phyloP scores from a whole-genome alignment of 495 filamentous ascomycete species.

The Daldinia decipiens region DNA sequence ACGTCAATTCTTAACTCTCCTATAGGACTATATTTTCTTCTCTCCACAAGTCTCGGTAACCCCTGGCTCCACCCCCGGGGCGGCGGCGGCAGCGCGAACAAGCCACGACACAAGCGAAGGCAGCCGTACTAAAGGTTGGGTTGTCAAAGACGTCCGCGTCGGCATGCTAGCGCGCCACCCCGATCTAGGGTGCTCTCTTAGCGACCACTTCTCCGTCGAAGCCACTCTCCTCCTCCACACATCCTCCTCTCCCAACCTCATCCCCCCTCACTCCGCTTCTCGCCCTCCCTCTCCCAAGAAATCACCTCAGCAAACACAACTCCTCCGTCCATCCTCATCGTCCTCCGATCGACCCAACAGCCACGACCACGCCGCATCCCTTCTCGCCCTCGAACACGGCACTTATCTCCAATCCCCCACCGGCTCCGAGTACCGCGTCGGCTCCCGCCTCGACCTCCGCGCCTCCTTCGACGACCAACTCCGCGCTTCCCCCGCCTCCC shows the following conservation, averaged over 20 bases:
- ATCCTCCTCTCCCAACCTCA: constrained; percentile 12
- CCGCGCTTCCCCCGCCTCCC: constrained; percentile 11
- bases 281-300: constrained; percentile 12
- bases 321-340: constrained; percentile 12
- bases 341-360: constrained; percentile 11
- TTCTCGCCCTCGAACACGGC: constrained; percentile 53
- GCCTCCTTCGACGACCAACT: constrained; percentile 47
- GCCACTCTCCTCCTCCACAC: constrained; percentile 65
- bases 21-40: constrained; percentile 84
- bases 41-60: constrained; percentile 42
- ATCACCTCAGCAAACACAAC: neutral
- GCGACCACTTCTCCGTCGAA: constrained; percentile 92
- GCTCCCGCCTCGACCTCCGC: constrained; percentile 37
- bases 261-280: constrained; percentile 9
- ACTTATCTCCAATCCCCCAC: constrained; percentile 54
- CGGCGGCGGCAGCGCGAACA: constrained; percentile 7
- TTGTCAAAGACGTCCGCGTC: constrained; percentile 72
- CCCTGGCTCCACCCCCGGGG: constrained; percentile 34
- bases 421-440: constrained; percentile 39
- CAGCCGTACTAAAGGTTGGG: constrained; percentile 63
- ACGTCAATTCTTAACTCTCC: neutral
- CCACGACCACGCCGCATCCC: constrained; percentile 33
- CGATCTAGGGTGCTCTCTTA: constrained; percentile 80
- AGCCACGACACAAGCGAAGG: constrained; percentile 39
- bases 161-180: constrained; percentile 89